Percentiles rank a stretch among this genome's conserved stretches.
phyloP scores from a whole-genome alignment of 768 basidiomycete species.

The Baorangia bicolor region DNA sequence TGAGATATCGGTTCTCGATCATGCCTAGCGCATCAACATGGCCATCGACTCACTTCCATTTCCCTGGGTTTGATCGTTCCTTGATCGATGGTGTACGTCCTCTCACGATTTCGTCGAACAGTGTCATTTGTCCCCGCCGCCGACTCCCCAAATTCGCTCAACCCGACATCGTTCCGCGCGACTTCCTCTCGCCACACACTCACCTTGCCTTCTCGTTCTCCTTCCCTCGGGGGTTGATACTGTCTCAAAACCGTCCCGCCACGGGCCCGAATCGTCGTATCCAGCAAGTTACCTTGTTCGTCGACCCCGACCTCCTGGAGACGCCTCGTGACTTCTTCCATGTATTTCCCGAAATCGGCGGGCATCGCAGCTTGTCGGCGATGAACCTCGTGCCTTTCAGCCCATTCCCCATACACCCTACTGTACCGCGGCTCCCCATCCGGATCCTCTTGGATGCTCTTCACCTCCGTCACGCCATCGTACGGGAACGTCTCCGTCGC shows the following conservation, averaged over 20 bases:
- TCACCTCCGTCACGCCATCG: slow-evolving; percentile 28
- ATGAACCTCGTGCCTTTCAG: slow-evolving; percentile 28
- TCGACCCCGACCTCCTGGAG: slow-evolving; percentile 34
- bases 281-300: slow-evolving; percentile 27
- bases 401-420: slow-evolving; percentile 34
- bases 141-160: slow-evolving; percentile 24
- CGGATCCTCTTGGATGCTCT: slow-evolving; percentile 9
- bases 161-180: slow-evolving; percentile 34
- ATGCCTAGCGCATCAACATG: not conserved
- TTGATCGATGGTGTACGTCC: slow-evolving; percentile 9
- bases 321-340: slow-evolving; percentile 36
- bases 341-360: slow-evolving; percentile 28
- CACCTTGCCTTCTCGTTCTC: slow-evolving; percentile 37
- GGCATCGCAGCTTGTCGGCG: slow-evolving; percentile 22
- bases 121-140: slow-evolving; percentile 12
- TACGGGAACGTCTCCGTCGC: slow-evolving; percentile 23
- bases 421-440: slow-evolving; percentile 23
- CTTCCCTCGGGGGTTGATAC: slow-evolving; percentile 14
- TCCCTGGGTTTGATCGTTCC: slow-evolving; percentile 18
- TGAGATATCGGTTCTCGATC: not conserved
- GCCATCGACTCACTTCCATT: slow-evolving; percentile 19
- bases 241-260: not conserved
- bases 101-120: slow-evolving; percentile 13
- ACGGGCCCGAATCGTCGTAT: slow-evolving; percentile 15
- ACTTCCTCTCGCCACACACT: slow-evolving; percentile 58